Evolutionary conservation across 2,329 filamentous ascomycete genomes (phyloP).

Genomic region (Paracoccidioides lutzii): DNA sequence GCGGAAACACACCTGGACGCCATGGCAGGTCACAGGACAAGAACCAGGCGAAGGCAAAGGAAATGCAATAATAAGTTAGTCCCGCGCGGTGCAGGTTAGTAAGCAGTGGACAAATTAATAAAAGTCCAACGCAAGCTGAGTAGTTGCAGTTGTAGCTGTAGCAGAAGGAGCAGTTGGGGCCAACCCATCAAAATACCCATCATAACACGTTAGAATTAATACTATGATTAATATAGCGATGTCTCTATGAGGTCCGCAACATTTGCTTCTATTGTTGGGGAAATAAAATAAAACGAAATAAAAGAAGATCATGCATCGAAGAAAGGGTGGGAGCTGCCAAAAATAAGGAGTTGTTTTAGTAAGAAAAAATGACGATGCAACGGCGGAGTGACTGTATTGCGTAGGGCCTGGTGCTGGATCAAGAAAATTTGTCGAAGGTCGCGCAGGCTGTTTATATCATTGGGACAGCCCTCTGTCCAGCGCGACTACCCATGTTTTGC

Average conservation of each 20-base stretch:
- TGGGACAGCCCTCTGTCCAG: conserved; percentile 24
- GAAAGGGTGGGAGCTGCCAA: neutral
- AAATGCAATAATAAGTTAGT: neutral
- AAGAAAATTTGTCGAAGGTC: conserved; percentile 24
- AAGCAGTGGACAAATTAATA: neutral
- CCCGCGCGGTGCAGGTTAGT: neutral
- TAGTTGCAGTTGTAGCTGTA: neutral
- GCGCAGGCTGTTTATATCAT: conserved; percentile 37
- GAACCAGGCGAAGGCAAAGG: neutral
- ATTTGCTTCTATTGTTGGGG: neutral
- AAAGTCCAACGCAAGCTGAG: neutral
- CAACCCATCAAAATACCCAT: conserved; percentile 2
- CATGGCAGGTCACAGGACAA: conserved; percentile 18
- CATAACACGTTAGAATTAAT: neutral
- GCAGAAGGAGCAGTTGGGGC: neutral
- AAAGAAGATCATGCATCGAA: neutral
- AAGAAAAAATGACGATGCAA: neutral
- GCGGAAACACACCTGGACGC: conserved; percentile 29
- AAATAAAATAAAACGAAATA: conserved; percentile 1
- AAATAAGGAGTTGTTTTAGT: neutral
- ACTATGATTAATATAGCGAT: neutral
- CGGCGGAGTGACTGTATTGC: neutral
- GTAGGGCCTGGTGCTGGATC: neutral
- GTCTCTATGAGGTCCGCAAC: neutral
- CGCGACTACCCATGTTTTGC: conserved; percentile 31